A percentile compares a stretch with the other conserved stretches of the same genome.
Conservation (phyloP, 257 asterid genomes). For the Solanum microdontum region DNA sequence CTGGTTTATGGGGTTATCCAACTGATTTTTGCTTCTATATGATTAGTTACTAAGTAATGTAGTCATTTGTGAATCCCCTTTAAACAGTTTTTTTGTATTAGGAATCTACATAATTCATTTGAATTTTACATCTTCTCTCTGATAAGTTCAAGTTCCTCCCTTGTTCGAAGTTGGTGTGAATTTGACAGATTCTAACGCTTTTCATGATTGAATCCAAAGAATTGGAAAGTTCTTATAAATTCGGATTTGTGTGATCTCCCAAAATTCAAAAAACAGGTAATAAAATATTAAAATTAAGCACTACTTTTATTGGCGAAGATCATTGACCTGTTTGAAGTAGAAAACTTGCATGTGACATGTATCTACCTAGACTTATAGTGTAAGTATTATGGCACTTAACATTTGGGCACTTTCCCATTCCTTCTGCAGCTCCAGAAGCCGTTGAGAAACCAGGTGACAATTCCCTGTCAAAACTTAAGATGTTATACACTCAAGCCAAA, state of each 20-base stretch:
- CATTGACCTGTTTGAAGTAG: not conserved
- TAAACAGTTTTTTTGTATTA: not conserved
- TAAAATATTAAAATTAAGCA: not conserved
- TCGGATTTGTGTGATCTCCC: not conserved
- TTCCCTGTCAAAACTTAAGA: constrained; percentile 64
- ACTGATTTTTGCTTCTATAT: not conserved
- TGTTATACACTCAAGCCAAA: constrained; percentile 71
- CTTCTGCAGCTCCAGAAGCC: constrained; percentile 67
- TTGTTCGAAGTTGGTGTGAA: not conserved
- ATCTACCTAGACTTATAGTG: not conserved
- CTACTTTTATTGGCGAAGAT: not conserved
- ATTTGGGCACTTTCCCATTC: not conserved
- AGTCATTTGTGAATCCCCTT: not conserved
- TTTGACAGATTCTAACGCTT: not conserved
- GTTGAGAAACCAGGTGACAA: constrained; percentile 87
- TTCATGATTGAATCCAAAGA: not conserved
- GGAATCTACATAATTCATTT: not conserved
- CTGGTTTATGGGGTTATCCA: not conserved
- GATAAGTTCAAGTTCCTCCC: not conserved
- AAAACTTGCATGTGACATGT: not conserved
- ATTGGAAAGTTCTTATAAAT: not conserved
- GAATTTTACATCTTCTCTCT: not conserved
- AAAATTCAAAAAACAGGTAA: not conserved
- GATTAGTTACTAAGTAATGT: not conserved
- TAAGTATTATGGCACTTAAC: not conserved